Base-by-base conservation (phyloP, 1,139 yeast genomes). In the Pichia sp. region DNA sequence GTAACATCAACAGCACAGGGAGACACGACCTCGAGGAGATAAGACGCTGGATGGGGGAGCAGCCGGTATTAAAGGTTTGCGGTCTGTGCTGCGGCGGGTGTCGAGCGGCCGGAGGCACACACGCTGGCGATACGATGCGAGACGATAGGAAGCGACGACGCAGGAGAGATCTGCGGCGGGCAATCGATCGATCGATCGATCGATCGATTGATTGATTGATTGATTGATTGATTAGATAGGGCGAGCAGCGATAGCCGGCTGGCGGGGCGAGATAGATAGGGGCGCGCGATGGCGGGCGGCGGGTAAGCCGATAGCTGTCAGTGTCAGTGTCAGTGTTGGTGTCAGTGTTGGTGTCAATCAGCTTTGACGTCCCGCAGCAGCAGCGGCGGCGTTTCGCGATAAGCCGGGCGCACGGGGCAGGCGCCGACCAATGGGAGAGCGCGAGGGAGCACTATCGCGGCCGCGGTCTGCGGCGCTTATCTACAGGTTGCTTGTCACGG, bases 401-500 rank as follows among this genome's bases (percentile, higher is more conserved):
- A 41, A 41, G 44, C 44, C n/a, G n/a, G n/a, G n/a, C n/a, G n/a
- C n/a, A n/a, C n/a, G n/a, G 31, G 42, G 42, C 21, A 10, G 42
- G 21, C 37, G 37, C 18, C 40, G 26, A 42, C 48, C 48, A 45
- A 45, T 45, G 13, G 16, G 42, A 9, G 28, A 16, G 28, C 48
- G 48, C 48, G 47, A n/a, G n/a, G 41, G 41, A 7, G 8, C 9
- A 23, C 19, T 5, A n/a, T 41, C 2, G 34, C 46, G 30, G 36
- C 10, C 13, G 37, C 42, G 28, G 28, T 6, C 10, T 12, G 28
- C 19, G 19, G 26, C 19, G 5, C n/a, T n/a, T 41, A 22, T 19
- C 42, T 30, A 63, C 39, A 64, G 48, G 44, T 60, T 60, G 2
- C 97, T 91, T 0, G 99, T 93, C 1, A 93, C 98, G 0, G 99